Base-by-base conservation (phyloP, 1,284 basidiomycete genomes). In the Salmacisia buchloeana region DNA sequence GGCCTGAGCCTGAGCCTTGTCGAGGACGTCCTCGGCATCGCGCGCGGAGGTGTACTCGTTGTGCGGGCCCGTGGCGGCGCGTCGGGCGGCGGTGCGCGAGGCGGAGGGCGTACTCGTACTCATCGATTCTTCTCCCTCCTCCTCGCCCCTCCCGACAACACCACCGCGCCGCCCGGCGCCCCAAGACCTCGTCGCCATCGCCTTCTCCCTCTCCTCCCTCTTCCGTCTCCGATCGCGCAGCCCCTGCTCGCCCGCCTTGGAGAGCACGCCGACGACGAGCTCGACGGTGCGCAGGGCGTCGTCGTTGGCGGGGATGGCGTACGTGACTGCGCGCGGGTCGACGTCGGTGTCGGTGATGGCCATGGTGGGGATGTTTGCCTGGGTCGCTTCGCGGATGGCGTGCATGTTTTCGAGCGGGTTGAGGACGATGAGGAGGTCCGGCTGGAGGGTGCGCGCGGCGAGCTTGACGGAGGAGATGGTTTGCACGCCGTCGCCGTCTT, bases 261-360 rank as follows among this genome's bases (percentile, higher is more conserved):
- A 92, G 60, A 99, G 83, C 7, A 97, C 86, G 27, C 93, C 94
- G 2, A 89, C 86, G 67, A 99, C 86, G 36, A 99, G 83, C 77
- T 97, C 94, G 49, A 91, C 89, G 21, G 92, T 90, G 60, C 93
- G 86, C 9, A 89, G 85, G 77, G 88, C 91, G 82, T 97, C 94
- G 82, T 97, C 94, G 81, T 98, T 99, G 39, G 92, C 94, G 0
- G 94, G 94, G 74, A 99, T 97, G 36, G 96, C 89, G 81, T 97
- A 98, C 84, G 97, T 97, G 65, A 98, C 94, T 38, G 93, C 84
- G 21, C 96, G 87, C 4, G 96, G 96, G 81, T 99, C 96, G 41
- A 89, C 90, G 80, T 99, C 92, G 31, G 92, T 91, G 82, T 99
- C 96, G 65, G 94, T 86, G 68, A 98, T 88, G 31, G 74, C 82